These are phyloP conservation scores for Boletus semigastroideus DNA, from an alignment of 1,284 basidiomycete genomes.

Conservation along the genomic window DNA sequence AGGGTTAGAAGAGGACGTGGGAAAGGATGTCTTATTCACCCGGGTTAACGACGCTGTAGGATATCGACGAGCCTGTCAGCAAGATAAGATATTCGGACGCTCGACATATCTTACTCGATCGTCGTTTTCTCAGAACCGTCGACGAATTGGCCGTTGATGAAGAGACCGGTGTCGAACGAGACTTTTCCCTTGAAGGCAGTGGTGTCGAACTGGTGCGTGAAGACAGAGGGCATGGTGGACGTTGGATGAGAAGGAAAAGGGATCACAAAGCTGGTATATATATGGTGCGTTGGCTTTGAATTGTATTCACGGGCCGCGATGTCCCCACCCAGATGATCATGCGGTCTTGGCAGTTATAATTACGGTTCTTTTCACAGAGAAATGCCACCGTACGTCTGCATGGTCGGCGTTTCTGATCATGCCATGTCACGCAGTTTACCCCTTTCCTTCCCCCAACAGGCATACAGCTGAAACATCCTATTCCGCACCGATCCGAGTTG, in stretches of 20 bases:
- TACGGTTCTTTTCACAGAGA: no score
- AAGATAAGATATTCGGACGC: not conserved
- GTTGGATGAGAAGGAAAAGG: not conserved
- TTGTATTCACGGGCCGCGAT: not conserved
- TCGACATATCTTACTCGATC: constrained; percentile 57
- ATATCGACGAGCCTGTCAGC: constrained; percentile 1
- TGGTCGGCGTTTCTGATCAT: no score
- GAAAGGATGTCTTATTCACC: constrained; percentile 32
- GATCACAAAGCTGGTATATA: constrained; percentile 18
- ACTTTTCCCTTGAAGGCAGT: constrained; percentile 70
- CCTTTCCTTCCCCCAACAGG: no score
- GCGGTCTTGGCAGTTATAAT: no score
- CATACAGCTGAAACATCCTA: no score
- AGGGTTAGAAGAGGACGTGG: not conserved
- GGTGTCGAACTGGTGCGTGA: constrained; percentile 64
- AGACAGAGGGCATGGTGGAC: constrained; percentile 43
- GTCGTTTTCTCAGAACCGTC: constrained; percentile 64
- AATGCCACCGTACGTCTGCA: no score
- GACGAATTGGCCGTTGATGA: constrained; percentile 80
- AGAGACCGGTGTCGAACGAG: constrained; percentile 72
- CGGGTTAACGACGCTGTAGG: constrained; percentile 74
- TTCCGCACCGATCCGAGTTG: no score
- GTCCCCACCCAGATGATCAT: no score
- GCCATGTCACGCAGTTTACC: no score
- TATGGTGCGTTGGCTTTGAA: not conserved